Base-by-base conservation (phyloP, 1,139 yeast species). In the Debaryomyces sp. region DNA sequence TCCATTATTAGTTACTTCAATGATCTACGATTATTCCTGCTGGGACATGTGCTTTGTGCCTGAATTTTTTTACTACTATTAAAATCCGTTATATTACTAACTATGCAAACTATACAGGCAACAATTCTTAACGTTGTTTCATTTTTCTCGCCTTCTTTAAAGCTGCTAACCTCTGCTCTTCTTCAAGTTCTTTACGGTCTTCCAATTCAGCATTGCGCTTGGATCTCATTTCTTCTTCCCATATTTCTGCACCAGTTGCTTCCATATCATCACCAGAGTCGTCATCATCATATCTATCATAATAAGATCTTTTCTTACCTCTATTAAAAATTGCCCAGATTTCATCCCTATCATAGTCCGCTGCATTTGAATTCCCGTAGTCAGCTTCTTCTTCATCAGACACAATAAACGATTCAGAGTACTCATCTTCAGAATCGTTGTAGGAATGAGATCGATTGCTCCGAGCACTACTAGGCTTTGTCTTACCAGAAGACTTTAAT, bases 161-260 rank as follows among this genome's bases (percentile, higher is more conserved):
- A n/a, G 62, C 69, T 6, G 75, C 75, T 49, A 68, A 57, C 52
- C 77, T 72, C 53, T 74, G 79, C 54, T 88, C 84, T 63, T 81
- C 81, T 49, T 71, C 80, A 58, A 78, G 77, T 60, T 88, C 96
- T 45, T 72, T 68, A 47, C 74, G 73, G 58, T 89, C 96, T 60
- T 89, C 96, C 41, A 74, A 54, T 56, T 78, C 77, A 0, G 91
- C 96, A 24, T 59, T 63, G 12, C 70, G 73, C 44, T 84, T 75
- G 5, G 96, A 86, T 39, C 80, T 66, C 55, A 71, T 78, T 65
- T 92, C 98, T 61, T 92, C 98, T 47, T 81, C 89, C 39, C 90
- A 70, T 36, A 92, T 82, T 56, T 92, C 97, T 26, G 85, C 85
- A 21, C 97, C 97, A 1, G 95, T 87, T 6, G 97, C 97, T 62